phyloP scores from a whole-genome alignment of 139 green algal genomes.

The Monoraphidium neglectum region DNA sequence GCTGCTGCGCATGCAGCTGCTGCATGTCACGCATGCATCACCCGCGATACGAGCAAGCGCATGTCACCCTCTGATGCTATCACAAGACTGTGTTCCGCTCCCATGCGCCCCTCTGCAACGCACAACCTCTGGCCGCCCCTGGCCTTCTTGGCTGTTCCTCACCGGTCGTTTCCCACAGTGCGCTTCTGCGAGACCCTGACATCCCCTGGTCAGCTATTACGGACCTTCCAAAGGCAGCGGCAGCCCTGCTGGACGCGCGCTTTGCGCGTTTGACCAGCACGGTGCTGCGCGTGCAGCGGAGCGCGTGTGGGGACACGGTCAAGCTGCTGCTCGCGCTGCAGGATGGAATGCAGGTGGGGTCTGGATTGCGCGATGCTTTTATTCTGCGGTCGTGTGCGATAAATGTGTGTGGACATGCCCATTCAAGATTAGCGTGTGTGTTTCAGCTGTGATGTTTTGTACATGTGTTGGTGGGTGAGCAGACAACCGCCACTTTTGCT shows the following conservation, averaged over 20 bases:
- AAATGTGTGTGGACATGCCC: too few relatives aligned
- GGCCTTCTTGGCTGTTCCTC: not conserved
- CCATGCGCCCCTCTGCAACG: not conserved
- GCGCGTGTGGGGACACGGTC: conserved; percentile 70
- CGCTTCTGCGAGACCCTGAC: conserved; percentile 61
- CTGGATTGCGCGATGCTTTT: too few relatives aligned
- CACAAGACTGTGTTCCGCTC: too few relatives aligned
- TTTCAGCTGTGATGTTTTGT: too few relatives aligned
- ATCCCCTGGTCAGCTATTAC: conserved; percentile 60
- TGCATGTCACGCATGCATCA: too few relatives aligned
- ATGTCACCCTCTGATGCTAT: too few relatives aligned
- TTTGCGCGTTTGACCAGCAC: conserved; percentile 58
- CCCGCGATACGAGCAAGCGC: too few relatives aligned
- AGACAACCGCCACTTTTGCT: too few relatives aligned
- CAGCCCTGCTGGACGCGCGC: conserved; percentile 45
- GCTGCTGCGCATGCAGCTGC: too few relatives aligned
- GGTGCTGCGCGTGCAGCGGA: conserved; percentile 52
- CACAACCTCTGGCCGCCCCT: not conserved
- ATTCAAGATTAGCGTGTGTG: too few relatives aligned
- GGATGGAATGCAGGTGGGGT: conserved; percentile 81
- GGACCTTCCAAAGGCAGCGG: conserved; percentile 72
- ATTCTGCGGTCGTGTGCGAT: too few relatives aligned
- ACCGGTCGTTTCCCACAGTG: conserved; percentile 46
- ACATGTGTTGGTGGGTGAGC: too few relatives aligned
- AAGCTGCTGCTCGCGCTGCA: conserved; percentile 92